phyloP scores from a whole-genome alignment of 805 yeast genomes.

The Wickerhamia fluorescens region DNA sequence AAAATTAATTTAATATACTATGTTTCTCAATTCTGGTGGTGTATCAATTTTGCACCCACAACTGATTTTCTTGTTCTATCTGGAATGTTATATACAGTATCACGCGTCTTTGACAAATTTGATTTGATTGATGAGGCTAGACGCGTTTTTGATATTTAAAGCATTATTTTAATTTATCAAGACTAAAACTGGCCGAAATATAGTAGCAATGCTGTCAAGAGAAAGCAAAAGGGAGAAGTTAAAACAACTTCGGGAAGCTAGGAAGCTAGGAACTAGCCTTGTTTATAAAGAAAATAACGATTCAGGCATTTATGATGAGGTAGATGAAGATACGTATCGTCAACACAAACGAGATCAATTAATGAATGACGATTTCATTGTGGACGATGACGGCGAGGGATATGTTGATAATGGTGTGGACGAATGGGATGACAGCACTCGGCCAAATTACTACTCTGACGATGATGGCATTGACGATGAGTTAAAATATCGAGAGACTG shows the following conservation, averaged over 20 bases:
- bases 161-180: too few relatives aligned
- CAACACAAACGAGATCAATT: constrained; percentile 72
- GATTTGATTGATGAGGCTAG: too few relatives aligned
- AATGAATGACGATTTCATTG: constrained; percentile 86
- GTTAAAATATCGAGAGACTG: constrained; percentile 19
- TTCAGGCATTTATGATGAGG: constrained; percentile 75
- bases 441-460: constrained; percentile 49
- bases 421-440: constrained; percentile 64
- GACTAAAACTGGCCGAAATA: too few relatives aligned
- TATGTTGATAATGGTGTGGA: constrained; percentile 91
- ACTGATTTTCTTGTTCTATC: too few relatives aligned
- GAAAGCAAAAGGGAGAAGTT: constrained; percentile 40
- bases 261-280: constrained; percentile 47
- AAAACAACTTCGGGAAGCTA: constrained; percentile 56
- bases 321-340: constrained; percentile 74
- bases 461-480: constrained; percentile 38
- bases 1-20: too few relatives aligned
- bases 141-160: too few relatives aligned
- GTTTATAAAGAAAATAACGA: constrained; percentile 36
- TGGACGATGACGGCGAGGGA: constrained; percentile 90
- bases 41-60: too few relatives aligned
- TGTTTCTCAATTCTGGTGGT: too few relatives aligned
- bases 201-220: constrained; percentile 32
- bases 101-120: too few relatives aligned
- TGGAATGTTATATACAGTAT: too few relatives aligned